Base-by-base conservation (phyloP, 129 eudicot genomes). In the Mikania micrantha region DNA sequence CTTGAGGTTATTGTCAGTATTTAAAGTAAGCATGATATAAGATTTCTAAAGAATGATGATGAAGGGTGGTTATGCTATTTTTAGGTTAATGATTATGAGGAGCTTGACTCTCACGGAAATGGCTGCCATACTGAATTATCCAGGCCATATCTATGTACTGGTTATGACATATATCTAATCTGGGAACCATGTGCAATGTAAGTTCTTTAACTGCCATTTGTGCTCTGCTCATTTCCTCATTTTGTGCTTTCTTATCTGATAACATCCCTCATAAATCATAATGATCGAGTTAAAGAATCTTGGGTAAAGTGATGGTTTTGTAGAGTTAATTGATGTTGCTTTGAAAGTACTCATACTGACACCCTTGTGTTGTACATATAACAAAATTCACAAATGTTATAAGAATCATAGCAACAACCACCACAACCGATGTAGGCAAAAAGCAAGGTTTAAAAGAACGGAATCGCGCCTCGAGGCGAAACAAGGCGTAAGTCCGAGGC, bases 161-260 rank as follows among this genome's bases (percentile, higher is more conserved):
- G 99, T 60, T 86, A 86, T 77, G 96, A 94, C 79, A 87, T 87
- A 53, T 89, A 80, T 79, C 88, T 94, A 69, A 85, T 84, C 38
- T 94, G 99, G 99, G 99, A 94, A 83, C 99, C 99, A 12, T 94
- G 99, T 67, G 76, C 82, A 49, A 89, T 94, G 99, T 92, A 78
- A 83, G 97, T 78, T 65, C 71, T 65, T 58, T 19, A 31, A 40
- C 49, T 34, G 31, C 32, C 32, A 20, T 50, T 20, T 50, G 15
- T 21, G 15, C 59, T 21, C 59, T 21, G 36, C 17, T 19, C 10
- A 27, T 52, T 25, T 59, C 36, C 15, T n/a, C 20, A 3, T 41
- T 61, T 59, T 20, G 20, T 40, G 44, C 63, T 22, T 13, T 22
- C 52, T 41, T 47, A 60, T 60, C 17, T 62, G 24, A 10, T 17